These are phyloP conservation scores for Podila verticillata DNA, from an alignment of 192 early-diverging fungal species.

Conservation along the genomic window DNA sequence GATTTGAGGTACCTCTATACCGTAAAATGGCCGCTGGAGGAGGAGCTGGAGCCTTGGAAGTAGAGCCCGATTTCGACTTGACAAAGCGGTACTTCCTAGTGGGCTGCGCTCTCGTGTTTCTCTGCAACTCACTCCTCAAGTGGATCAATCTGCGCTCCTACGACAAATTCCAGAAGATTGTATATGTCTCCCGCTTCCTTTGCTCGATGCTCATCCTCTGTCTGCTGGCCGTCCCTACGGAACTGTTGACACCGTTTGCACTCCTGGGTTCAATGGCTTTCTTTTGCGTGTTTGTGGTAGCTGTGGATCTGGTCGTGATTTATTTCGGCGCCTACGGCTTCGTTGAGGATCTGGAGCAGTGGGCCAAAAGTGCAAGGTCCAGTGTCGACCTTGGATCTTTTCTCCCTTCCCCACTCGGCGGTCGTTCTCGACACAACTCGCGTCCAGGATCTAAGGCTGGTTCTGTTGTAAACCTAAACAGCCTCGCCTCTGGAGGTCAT, in stretches of 20 bases:
- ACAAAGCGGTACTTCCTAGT: slow-evolving; percentile 41
- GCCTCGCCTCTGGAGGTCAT: not conserved
- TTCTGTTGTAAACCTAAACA: slow-evolving; percentile 10
- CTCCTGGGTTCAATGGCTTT: slow-evolving; percentile 27
- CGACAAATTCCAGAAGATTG: slow-evolving; percentile 37
- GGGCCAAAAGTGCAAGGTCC: slow-evolving; percentile 37
- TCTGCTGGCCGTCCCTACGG: slow-evolving; percentile 18
- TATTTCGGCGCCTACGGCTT: slow-evolving; percentile 45
- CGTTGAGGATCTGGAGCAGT: slow-evolving; percentile 29
- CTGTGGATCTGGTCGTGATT: slow-evolving; percentile 36
- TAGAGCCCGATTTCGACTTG: slow-evolving; percentile 17
- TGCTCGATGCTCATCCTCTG: slow-evolving; percentile 27
- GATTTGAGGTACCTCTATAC: slow-evolving; percentile 24
- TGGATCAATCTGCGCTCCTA: slow-evolving; percentile 44
- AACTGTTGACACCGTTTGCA: slow-evolving; percentile 34
- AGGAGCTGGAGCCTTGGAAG: not conserved
- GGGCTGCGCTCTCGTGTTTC: slow-evolving; percentile 29
- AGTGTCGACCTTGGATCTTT: slow-evolving; percentile 34
- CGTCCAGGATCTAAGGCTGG: slow-evolving; percentile 7
- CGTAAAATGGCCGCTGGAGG: not conserved
- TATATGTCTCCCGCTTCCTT: slow-evolving; percentile 32
- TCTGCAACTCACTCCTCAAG: slow-evolving; percentile 38
- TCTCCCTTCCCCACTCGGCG: slow-evolving; percentile 25
- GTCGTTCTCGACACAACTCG: slow-evolving; percentile 14
- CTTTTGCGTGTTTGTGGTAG: slow-evolving; percentile 27